These are phyloP conservation scores for Blepharisma japonicum DNA, from an alignment of 73 alveolate genomes.

Conservation along the genomic window DNA sequence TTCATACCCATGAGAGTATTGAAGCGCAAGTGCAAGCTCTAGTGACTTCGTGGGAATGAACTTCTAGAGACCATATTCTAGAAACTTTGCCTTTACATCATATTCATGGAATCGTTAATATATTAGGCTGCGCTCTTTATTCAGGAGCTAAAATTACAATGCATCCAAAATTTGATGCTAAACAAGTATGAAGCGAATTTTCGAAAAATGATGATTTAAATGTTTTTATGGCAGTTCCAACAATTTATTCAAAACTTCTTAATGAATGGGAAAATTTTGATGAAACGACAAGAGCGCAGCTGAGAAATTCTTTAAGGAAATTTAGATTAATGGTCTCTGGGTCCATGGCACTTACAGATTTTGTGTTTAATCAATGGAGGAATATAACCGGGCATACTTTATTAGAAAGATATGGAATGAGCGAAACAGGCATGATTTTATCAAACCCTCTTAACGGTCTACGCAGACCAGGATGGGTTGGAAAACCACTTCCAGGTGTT, in stretches of 20 bases:
- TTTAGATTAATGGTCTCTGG: constrained; percentile 53
- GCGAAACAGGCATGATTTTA: constrained; percentile 49
- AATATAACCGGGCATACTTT: constrained; percentile 37
- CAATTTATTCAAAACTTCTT: constrained; percentile 39
- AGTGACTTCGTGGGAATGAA: constrained; percentile 46
- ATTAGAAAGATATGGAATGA: constrained; percentile 60
- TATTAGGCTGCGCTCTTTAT: constrained; percentile 38
- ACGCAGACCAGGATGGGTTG: constrained; percentile 50
- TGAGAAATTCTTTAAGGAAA: neutral
- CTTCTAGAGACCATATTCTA: constrained; percentile 26
- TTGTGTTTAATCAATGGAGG: constrained; percentile 32
- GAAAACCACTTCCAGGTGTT: constrained; percentile 49
- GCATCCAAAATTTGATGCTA: constrained; percentile 35
- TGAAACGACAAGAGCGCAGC: neutral
- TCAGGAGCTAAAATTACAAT: constrained; percentile 35
- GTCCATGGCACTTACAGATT: constrained; percentile 44
- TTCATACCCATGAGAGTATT: constrained; percentile 36
- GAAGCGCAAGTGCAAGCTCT: constrained; percentile 22
- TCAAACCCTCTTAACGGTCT: constrained; percentile 40
- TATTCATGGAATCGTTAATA: constrained; percentile 46
- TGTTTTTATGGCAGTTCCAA: constrained; percentile 58
- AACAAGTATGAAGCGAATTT: constrained; percentile 29
- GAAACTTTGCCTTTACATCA: constrained; percentile 54
- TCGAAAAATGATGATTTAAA: neutral
- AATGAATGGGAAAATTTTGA: constrained; percentile 16